These are phyloP conservation scores for Batkoa obscura DNA, from an alignment of 371 early-diverging fungal species.

Conservation along the genomic window DNA sequence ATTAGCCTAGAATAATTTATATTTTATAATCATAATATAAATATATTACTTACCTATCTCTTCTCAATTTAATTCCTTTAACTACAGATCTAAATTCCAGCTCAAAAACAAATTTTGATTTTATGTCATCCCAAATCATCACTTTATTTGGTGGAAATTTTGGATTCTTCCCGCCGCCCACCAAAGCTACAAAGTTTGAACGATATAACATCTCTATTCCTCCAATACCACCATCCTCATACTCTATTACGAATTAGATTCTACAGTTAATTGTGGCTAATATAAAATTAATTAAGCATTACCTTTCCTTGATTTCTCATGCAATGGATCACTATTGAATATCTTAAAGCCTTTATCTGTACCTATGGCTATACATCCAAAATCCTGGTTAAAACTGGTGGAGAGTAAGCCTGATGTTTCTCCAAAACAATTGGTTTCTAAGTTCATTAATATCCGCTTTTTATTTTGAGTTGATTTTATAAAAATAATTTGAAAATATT, in stretches of 20 bases:
- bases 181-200: constrained; percentile 80
- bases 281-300: constrained; percentile 8
- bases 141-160: constrained; percentile 80
- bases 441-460: too few relatives aligned
- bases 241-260: not conserved
- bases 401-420: too few relatives aligned
- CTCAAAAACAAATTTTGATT: constrained; percentile 46
- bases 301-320: constrained; percentile 65
- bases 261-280: not conserved
- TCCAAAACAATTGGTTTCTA: too few relatives aligned
- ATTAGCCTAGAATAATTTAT: constrained; percentile 32
- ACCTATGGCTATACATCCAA: constrained; percentile 85
- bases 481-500: too few relatives aligned
- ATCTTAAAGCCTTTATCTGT: constrained; percentile 75
- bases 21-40: constrained; percentile 12
- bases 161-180: constrained; percentile 84
- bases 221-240: constrained; percentile 71
- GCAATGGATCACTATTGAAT: constrained; percentile 82
- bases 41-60: constrained; percentile 37
- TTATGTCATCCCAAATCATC: constrained; percentile 70
- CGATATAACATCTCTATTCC: constrained; percentile 90
- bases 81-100: constrained; percentile 68
- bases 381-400: constrained; percentile 57
- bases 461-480: too few relatives aligned
- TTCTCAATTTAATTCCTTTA: constrained; percentile 52